Conservation (phyloP, 805 yeast genomes). For the Diddensiella santjacobensis region DNA sequence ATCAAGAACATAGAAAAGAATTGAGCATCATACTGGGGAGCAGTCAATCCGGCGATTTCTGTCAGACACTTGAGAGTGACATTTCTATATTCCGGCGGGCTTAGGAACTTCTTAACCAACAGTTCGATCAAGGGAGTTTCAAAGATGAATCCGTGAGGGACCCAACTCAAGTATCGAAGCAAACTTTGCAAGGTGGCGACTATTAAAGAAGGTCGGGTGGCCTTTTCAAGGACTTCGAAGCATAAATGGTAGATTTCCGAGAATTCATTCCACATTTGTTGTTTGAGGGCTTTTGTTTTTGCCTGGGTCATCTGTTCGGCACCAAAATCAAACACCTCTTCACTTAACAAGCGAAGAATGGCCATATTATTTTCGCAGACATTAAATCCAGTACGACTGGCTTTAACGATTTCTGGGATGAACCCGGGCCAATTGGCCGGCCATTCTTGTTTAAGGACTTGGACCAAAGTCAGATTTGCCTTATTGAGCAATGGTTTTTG, state of each 20-base stretch:
- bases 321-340: slow-evolving; percentile 94
- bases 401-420: slow-evolving; percentile 84
- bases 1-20: slow-evolving; percentile 67
- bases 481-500: slow-evolving; percentile 86
- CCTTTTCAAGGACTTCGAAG: slow-evolving; percentile 87
- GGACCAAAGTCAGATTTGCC: slow-evolving; percentile 90
- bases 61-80: slow-evolving; percentile 87
- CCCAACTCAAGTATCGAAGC: slow-evolving; percentile 88
- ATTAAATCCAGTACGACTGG: slow-evolving; percentile 79
- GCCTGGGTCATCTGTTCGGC: slow-evolving; percentile 97
- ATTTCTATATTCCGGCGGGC: slow-evolving; percentile 75
- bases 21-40: slow-evolving; percentile 50
- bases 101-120: slow-evolving; percentile 70
- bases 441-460: slow-evolving; percentile 97
- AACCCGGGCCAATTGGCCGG: slow-evolving; percentile 98
- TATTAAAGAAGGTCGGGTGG: slow-evolving; percentile 77
- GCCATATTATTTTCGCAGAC: slow-evolving; percentile 98
- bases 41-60: slow-evolving; percentile 71
- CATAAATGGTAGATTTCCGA: slow-evolving; percentile 91
- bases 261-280: slow-evolving; percentile 83
- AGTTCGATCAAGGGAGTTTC: slow-evolving; percentile 77
- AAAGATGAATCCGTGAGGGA: slow-evolving; percentile 84
- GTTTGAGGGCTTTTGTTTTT: slow-evolving; percentile 76
- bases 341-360: slow-evolving; percentile 80
- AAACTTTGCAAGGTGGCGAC: slow-evolving; percentile 80